Evolutionary conservation across 2,329 filamentous ascomycete genomes (phyloP), one percentile per base, ranked within the genome.

Genomic region (Beauveria australis): DNA sequence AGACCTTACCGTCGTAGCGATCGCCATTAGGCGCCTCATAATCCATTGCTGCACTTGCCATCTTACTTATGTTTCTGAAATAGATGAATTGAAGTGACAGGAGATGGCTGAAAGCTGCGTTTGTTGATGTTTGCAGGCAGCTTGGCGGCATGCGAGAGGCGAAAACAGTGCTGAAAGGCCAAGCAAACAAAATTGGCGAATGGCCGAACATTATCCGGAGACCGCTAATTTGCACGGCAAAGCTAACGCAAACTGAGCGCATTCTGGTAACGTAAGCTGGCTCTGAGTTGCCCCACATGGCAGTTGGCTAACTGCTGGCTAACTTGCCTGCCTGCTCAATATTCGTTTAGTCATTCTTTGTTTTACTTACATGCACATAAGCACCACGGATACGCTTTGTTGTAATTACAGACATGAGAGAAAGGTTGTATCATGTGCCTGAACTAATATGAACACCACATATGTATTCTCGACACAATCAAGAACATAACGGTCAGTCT

Each of bases 11-110:
- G 70, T 88, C 85, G 66, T 86, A 87, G 64, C 82, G 84, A 73
- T 86, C 82, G 69, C 83, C 84, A 69, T 85, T 86, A 65, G 84
- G 82, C 71, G 82, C 83, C 73, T 88, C 85, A 73, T 88, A 88
- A 71, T 88, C 85, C 85, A 88, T 88, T 66, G 84, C 81, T 47
- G 82, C 84, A 65, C 84, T 85, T 61, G 83, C 83, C 83, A 86
- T 86, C 66, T 65, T 72, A 7, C 33, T 67, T 63, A 67, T 8
- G n/a, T 40, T 14, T 18, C 28, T n/a, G n/a, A 9, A 24, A 37
- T 53, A 37, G 57, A 59, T 53, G 26, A 59, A 53, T 53, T 53
- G n/a, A 53, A 18, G 22, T 22, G 18, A 53, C 16, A 28, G 16
- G 14, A 44, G 37, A 44, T 53, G 19, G 41, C 30, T 22, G n/a